Conservation (phyloP, 352 stramenopile species). For the Globisporangium splendens region DNA sequence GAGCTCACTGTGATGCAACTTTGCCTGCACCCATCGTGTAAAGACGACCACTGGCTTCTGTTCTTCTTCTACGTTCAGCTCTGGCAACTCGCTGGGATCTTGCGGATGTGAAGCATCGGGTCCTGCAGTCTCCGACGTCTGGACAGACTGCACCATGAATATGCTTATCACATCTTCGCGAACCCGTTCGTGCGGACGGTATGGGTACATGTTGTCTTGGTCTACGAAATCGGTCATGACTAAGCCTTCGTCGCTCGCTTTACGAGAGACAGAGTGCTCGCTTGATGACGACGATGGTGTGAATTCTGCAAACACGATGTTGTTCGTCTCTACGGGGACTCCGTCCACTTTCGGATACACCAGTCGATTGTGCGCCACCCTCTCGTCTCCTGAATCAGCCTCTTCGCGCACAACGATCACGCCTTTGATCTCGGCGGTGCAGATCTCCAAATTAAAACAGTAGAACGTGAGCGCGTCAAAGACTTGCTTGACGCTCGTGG, state of each 20-base stretch:
- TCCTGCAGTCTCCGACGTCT: no score
- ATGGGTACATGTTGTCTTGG: slow-evolving; percentile 3
- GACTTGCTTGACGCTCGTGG: slow-evolving; percentile 8
- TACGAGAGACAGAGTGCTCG: no score
- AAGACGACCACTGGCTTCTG: no score
- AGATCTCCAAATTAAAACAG: slow-evolving; percentile 3
- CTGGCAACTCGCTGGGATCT: no score
- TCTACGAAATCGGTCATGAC: slow-evolving; percentile 4
- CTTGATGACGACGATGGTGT: neutral
- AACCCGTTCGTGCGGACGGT: neutral
- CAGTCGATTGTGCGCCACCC: neutral
- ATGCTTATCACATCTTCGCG: slow-evolving; percentile 2
- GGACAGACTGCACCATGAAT: no score
- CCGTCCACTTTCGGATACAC: neutral
- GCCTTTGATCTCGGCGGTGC: neutral
- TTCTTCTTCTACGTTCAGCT: neutral
- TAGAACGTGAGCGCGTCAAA: slow-evolving; percentile 4
- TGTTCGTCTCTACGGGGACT: slow-evolving; percentile 2
- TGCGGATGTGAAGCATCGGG: neutral
- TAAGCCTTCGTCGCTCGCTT: neutral
- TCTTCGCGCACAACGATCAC: slow-evolving; percentile 2
- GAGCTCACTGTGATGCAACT: neutral
- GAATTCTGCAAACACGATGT: slow-evolving; percentile 5
- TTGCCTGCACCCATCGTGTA: no score
- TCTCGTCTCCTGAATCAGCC: neutral